A percentile compares a stretch with the other conserved stretches of the same genome.
Conservation (phyloP, 495 filamentous ascomycete genomes). For the Podospora australis region DNA sequence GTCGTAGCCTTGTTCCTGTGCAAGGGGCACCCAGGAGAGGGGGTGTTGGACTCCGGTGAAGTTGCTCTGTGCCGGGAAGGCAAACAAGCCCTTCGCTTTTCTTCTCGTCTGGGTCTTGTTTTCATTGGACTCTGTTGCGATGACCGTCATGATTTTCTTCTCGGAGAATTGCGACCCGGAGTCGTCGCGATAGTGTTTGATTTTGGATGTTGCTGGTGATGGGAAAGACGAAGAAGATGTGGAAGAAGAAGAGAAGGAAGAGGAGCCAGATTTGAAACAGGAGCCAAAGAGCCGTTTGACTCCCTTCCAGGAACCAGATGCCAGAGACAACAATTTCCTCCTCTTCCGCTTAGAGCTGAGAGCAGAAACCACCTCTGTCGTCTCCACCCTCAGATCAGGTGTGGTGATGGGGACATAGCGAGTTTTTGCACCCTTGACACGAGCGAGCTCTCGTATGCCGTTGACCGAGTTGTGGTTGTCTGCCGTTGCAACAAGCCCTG, state of each 20-base stretch:
- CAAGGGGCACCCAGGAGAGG: constrained; percentile 39
- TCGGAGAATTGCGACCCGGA: background rate
- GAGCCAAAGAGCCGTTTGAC: background rate
- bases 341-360: constrained; percentile 4
- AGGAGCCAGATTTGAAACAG: too few species aligned
- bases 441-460: constrained; percentile 27
- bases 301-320: too few species aligned
- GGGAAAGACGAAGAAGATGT: background rate
- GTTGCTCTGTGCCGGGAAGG: constrained; percentile 61
- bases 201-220: background rate
- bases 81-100: constrained; percentile 41
- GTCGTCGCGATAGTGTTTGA: background rate
- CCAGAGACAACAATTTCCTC: background rate
- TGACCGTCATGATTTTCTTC: background rate
- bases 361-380: constrained; percentile 4
- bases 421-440: constrained; percentile 2
- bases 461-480: constrained; percentile 37
- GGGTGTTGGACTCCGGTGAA: constrained; percentile 56
- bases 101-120: background rate
- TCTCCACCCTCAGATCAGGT: constrained; percentile 15
- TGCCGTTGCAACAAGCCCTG: constrained; percentile 19
- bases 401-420: constrained; percentile 17
- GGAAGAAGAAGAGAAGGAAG: background rate
- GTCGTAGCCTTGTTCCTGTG: constrained; percentile 40
- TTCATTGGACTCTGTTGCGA: too few species aligned